Conservation (phyloP, 208 protist species). For the Leishmania aethiopica region DNA sequence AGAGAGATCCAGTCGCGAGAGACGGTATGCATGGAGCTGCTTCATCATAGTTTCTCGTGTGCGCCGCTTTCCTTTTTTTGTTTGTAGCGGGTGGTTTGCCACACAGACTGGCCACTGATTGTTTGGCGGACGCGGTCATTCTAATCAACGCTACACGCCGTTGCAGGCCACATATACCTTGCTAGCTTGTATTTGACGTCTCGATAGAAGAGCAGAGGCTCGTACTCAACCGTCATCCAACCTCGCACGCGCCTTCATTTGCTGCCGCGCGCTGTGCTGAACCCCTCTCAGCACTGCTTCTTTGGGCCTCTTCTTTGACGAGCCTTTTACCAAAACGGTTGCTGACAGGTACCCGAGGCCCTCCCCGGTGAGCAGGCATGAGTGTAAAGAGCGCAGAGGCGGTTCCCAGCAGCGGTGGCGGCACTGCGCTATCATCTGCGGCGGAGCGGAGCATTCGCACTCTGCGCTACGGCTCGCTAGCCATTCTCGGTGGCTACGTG, state of each 20-base stretch:
- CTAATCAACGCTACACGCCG: background rate
- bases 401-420: background rate
- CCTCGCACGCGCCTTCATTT: background rate
- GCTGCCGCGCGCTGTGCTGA: background rate
- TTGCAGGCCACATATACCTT: background rate
- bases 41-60: background rate
- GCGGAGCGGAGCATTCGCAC: slow-evolving; percentile 10
- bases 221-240: background rate
- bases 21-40: background rate
- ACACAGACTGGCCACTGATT: background rate
- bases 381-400: background rate
- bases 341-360: no score
- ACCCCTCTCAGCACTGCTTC: background rate
- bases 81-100: background rate
- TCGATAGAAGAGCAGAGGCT: background rate
- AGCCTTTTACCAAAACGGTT: background rate
- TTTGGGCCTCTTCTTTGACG: background rate
- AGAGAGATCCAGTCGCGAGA: background rate
- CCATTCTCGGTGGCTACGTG: slow-evolving; percentile 60
- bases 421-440: background rate
- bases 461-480: slow-evolving; percentile 52
- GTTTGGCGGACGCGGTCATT: background rate
- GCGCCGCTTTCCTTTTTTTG: background rate
- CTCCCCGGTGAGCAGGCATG: background rate
- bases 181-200: background rate